Base-by-base conservation (phyloP, 2,329 filamentous ascomycete genomes). In the Fusarium chlamydosporum region DNA sequence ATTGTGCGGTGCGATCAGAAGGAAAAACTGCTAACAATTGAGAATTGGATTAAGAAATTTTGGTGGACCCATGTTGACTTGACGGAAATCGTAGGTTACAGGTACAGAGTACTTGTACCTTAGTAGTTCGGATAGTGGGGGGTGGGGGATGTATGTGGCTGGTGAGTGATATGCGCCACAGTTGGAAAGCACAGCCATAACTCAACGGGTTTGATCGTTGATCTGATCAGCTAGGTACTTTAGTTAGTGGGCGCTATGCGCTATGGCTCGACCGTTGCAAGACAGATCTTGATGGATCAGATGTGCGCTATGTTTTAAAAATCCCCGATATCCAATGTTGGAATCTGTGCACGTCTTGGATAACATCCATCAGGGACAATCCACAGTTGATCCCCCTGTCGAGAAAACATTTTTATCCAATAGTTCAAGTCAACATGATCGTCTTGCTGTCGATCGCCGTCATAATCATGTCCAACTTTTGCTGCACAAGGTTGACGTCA, bases 401-500 rank as follows among this genome's bases (percentile, higher is more conserved):
- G 16, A 12, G 34, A 51, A 38, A 45, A 40, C 27, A 11, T 13
- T 31, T 35, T 27, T 15, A 35, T 11, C 66, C 66, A 69, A 70
- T 69, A 7, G 56, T 16, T 26, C 29, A 56, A 37, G 51, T 60
- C 54, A 60, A 65, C 16, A 57, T 65, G 60, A 47, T 65, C 46
- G 42, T 62, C 62, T 35, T 45, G 12, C 34, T 60, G 72, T 63
- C 63, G 71, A 74, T 74, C 71, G 29, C 54, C 62, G 72, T 74
- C 72, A 73, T 74, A 65, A 57, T 52, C 38, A 46, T 47, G 59
- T 61, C 61, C 57, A 72, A 70, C 61, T 63, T 68, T 61, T 63
- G 60, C 65, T 65, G 52, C 51, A 33, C 59, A 64, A 53, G 57
- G 47, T 72, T 74, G 72, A 74, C 72, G 72, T 74, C 72, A 74